A percentile compares a stretch with the other conserved stretches of the same genome.
These are phyloP conservation scores for Lodderomyces parapsilosis DNA, from an alignment of 1,139 yeast genomes.

Conservation along the genomic window DNA sequence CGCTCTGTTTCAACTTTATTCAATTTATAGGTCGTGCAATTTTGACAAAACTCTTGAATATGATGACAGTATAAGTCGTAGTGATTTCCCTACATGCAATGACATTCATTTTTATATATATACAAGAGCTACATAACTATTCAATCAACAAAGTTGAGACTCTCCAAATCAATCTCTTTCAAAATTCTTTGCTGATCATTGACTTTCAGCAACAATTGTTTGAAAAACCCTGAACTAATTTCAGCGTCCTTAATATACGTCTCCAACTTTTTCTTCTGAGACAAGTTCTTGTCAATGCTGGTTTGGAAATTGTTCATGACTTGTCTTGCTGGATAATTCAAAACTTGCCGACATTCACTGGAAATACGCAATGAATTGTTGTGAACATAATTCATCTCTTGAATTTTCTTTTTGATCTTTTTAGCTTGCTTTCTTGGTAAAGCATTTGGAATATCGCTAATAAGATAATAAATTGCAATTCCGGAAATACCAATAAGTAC, in stretches of 20 bases:
- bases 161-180: conserved; percentile 54
- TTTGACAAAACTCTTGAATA: background rate
- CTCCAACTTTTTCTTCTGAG: conserved; percentile 59
- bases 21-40: conserved; percentile 7
- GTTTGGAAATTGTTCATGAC: conserved; percentile 76
- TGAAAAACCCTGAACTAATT: conserved; percentile 60
- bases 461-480: conserved; percentile 62
- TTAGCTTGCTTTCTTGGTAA: conserved; percentile 79
- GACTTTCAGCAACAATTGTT: conserved; percentile 49
- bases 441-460: conserved; percentile 84
- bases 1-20: conserved; percentile 3
- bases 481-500: conserved; percentile 52
- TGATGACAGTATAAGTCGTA: too few relatives aligned
- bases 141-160: conserved; percentile 44
- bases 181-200: conserved; percentile 44
- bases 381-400: conserved; percentile 72
- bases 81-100: background rate
- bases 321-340: conserved; percentile 80
- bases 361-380: conserved; percentile 75
- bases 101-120: background rate
- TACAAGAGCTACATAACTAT: conserved; percentile 2
- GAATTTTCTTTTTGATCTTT: conserved; percentile 63
- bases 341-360: conserved; percentile 77
- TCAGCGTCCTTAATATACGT: conserved; percentile 57
- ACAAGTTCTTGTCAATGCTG: conserved; percentile 59